phyloP scores from a whole-genome alignment of 2,329 filamentous ascomycete species.

The Cylindrodendrum hubeiense region DNA sequence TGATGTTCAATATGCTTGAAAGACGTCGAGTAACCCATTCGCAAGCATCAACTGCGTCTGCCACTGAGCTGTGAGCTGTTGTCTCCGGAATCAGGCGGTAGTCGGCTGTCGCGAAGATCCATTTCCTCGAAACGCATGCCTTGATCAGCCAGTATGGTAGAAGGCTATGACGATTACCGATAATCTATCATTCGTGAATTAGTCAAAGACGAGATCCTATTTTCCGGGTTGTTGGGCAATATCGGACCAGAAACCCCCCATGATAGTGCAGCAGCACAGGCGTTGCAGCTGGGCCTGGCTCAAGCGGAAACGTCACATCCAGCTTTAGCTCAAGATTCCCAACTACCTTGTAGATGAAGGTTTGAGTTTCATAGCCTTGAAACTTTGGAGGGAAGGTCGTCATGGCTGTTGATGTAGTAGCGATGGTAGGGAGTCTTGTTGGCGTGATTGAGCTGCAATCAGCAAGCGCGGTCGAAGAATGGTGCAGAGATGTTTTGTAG shows the following conservation, averaged over 20 bases:
- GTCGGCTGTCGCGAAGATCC: slow-evolving; percentile 39
- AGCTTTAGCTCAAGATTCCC: not conserved
- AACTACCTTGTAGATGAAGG: not conserved
- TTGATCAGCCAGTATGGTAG: slow-evolving; percentile 37
- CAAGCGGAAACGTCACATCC: not conserved
- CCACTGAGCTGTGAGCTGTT: slow-evolving; percentile 31
- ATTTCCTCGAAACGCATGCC: slow-evolving; percentile 31
- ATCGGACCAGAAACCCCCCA: slow-evolving; percentile 33
- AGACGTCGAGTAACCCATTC: slow-evolving; percentile 32
- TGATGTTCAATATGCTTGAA: not conserved
- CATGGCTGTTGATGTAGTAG: not conserved
- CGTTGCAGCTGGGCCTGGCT: not conserved
- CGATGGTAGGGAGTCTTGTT: not conserved
- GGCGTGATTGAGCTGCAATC: not conserved
- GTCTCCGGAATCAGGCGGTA: slow-evolving; percentile 38
- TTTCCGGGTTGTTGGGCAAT: accelerated
- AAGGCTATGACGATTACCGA: slow-evolving; percentile 39
- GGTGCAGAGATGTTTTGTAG: not conserved
- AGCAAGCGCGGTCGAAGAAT: not conserved
- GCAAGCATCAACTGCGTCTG: slow-evolving; percentile 36
- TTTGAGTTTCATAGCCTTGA: not conserved
- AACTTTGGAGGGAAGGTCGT: not conserved
- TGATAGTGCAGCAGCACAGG: slow-evolving; percentile 38
- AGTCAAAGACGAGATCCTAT: not conserved
- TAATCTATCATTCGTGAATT: slow-evolving; percentile 19